A percentile compares a stretch with the other conserved stretches of the same genome.
Conservation (phyloP, 1,284 basidiomycete species). For the Ceratobasidium sp. region DNA sequence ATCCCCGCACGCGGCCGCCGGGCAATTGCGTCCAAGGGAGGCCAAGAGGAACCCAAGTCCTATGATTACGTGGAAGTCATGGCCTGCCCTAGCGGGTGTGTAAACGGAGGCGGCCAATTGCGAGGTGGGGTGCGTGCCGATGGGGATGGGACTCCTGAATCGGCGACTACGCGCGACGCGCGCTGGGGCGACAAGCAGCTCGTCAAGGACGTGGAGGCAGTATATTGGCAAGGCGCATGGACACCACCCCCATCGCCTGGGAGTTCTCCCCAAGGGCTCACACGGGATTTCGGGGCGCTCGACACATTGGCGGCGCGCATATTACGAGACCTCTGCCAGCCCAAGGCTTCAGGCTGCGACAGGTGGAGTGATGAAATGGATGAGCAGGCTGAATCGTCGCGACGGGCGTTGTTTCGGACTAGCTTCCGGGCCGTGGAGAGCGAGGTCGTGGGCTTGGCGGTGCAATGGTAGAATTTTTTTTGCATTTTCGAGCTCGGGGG, state of each 20-base stretch:
- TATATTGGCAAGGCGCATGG: constrained; percentile 71
- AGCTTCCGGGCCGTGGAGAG: constrained; percentile 86
- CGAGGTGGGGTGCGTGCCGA: constrained; percentile 56
- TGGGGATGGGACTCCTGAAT: constrained; percentile 55
- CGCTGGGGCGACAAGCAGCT: constrained; percentile 78
- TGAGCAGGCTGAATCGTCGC: constrained; percentile 53
- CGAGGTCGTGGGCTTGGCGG: constrained; percentile 80
- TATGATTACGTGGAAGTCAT: constrained; percentile 99
- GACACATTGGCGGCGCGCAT: constrained; percentile 59
- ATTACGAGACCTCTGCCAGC: constrained; percentile 55
- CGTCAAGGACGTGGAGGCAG: constrained; percentile 75
- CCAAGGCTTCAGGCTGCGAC: constrained; percentile 37
- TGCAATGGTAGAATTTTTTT: constrained; percentile 70
- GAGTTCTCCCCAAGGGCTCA: constrained; percentile 16
- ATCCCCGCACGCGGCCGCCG: constrained; percentile 51
- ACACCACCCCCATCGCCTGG: constrained; percentile 61
- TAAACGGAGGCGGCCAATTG: constrained; percentile 96
- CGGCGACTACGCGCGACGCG: constrained; percentile 50
- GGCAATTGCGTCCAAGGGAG: constrained; percentile 50
- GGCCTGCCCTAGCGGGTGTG: constrained; percentile 98
- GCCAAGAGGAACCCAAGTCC: constrained; percentile 57
- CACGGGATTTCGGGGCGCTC: constrained; percentile 48
- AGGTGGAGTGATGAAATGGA: constrained; percentile 55
- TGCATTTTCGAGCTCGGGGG: background rate
- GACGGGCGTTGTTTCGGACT: constrained; percentile 72